phyloP scores from a whole-genome alignment of 371 early-diverging fungal species.

The Circinella minor region DNA sequence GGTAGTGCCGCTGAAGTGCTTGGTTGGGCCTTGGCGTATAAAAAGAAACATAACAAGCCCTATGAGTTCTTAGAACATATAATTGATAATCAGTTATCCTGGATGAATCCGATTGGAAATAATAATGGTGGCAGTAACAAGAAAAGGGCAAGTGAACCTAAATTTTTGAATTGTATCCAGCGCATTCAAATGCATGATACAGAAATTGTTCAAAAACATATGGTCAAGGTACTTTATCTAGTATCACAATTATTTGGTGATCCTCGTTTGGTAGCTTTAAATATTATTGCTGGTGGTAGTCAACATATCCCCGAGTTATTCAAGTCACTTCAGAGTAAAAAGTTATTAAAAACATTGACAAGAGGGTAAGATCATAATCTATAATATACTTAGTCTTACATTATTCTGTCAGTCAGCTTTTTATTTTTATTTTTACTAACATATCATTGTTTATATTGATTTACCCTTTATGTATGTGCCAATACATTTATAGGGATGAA shows the following conservation, averaged over 20 bases:
- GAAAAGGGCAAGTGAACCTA: neutral
- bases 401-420: no score
- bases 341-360: constrained; percentile 31
- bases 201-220: constrained; percentile 38
- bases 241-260: constrained; percentile 40
- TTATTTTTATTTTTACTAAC: no score
- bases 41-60: constrained; percentile 7
- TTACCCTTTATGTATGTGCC: no score
- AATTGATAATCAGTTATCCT: constrained; percentile 1
- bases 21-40: constrained; percentile 13
- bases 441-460: no score
- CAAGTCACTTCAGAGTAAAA: constrained; percentile 22
- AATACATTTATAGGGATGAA: constrained; percentile 51
- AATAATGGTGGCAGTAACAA: neutral
- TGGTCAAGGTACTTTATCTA: constrained; percentile 38
- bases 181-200: constrained; percentile 49
- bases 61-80: neutral
- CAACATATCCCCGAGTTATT: constrained; percentile 55
- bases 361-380: constrained; percentile 30
- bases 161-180: constrained; percentile 45
- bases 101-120: constrained; percentile 15
- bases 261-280: constrained; percentile 51
- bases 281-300: constrained; percentile 58
- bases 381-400: no score
- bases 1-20: constrained; percentile 59